Evolutionary conservation across 2,329 filamentous ascomycete species (phyloP).

Genomic region (Fusarium veterinarium): DNA sequence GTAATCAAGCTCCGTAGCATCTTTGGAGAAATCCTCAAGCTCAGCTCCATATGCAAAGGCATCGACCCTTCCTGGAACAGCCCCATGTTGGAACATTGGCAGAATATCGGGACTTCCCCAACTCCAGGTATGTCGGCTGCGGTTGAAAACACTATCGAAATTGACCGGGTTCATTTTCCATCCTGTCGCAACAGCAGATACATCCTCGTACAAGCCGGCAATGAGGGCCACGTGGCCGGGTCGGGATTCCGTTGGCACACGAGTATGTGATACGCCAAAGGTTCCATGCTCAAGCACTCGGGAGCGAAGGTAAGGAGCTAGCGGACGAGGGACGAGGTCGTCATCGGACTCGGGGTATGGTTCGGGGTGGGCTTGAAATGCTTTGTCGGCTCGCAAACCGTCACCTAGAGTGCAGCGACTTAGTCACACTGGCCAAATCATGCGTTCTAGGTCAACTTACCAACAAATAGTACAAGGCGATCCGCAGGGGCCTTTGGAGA

Average conservation of each 20-base stretch:
- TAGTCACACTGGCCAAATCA: slow-evolving; percentile 4
- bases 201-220: slow-evolving; percentile 96
- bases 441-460: slow-evolving; percentile 58
- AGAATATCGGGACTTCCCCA: slow-evolving; percentile 99
- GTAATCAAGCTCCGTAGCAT: slow-evolving; percentile 83
- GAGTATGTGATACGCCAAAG: slow-evolving; percentile 96
- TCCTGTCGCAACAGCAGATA: slow-evolving; percentile 94
- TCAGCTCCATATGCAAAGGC: slow-evolving; percentile 87
- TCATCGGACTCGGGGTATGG: slow-evolving; percentile 77
- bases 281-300: slow-evolving; percentile 90
- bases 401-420: slow-evolving; percentile 68
- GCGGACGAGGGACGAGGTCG: slow-evolving; percentile 77
- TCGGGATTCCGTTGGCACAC: slow-evolving; percentile 95
- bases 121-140: slow-evolving; percentile 96
- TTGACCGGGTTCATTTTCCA: slow-evolving; percentile 99
- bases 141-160: slow-evolving; percentile 98
- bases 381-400: slow-evolving; percentile 95
- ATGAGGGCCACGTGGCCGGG: slow-evolving; percentile 98
- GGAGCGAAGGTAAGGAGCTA: slow-evolving; percentile 92
- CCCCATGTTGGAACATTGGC: slow-evolving; percentile 96
- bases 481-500: slow-evolving; percentile 80
- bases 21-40: slow-evolving; percentile 87
- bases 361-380: slow-evolving; percentile 92
- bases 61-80: slow-evolving; percentile 86
- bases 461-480: slow-evolving; percentile 92